Conservation (phyloP, 768 basidiomycete species). For the Lentinula guzmanii region DNA sequence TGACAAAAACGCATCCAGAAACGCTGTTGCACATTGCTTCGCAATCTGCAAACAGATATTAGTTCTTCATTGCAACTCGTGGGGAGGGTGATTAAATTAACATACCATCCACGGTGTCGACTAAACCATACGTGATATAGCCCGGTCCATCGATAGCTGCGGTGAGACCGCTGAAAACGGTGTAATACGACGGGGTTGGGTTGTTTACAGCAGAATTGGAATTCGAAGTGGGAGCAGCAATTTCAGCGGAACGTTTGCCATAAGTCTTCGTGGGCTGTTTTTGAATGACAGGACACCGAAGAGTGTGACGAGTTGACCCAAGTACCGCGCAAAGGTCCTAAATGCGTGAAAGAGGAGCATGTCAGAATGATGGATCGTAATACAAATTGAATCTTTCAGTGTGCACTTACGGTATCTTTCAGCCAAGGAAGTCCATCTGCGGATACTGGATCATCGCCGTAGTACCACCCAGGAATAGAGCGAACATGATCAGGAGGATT, state of each 20-base stretch:
- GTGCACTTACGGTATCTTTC: no score
- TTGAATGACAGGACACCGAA: constrained; percentile 15
- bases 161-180: constrained; percentile 14
- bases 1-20: constrained; percentile 23
- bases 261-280: neutral
- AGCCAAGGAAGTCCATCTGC: no score
- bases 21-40: constrained; percentile 9
- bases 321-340: constrained; percentile 18
- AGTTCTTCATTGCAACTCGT: constrained; percentile 17
- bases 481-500: no score
- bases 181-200: constrained; percentile 12
- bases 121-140: constrained; percentile 29
- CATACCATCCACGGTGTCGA: constrained; percentile 24
- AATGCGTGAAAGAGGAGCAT: no score
- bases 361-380: no score
- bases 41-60: no score
- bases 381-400: no score
- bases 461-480: no score
- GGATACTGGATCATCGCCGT: no score
- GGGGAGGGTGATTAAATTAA: constrained; percentile 17
- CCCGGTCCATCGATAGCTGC: constrained; percentile 24
- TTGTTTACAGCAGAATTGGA: no score
- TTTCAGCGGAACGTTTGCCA: neutral
- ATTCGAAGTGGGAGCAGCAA: neutral
- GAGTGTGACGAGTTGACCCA: constrained; percentile 17